Evolutionary conservation across 73 alveolate genomes (phyloP).

Genomic region (Stentor roeselii): DNA sequence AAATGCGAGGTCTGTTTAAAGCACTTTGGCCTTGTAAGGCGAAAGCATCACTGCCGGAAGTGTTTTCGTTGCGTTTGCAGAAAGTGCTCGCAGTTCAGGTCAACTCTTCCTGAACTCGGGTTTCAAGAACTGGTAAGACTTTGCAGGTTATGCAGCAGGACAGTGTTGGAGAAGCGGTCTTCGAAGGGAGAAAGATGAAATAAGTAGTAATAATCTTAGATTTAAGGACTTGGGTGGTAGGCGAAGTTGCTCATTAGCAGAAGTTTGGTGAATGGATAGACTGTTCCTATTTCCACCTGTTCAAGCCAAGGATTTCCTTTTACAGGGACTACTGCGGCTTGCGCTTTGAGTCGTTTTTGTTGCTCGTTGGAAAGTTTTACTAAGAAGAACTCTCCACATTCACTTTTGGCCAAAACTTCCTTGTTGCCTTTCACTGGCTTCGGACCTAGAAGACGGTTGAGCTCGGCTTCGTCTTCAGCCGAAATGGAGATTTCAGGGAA

Average conservation of each 20-base stretch:
- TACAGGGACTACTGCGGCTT: not conserved
- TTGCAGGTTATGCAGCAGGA: not conserved
- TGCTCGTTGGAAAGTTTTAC: not conserved
- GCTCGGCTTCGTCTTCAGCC: conserved; percentile 5
- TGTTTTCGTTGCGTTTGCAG: not conserved
- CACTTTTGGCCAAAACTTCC: not conserved
- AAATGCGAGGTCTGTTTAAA: not conserved
- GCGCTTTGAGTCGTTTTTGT: conserved; percentile 8
- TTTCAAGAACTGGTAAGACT: not conserved
- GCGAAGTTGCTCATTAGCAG: not conserved
- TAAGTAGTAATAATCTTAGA: too few species aligned
- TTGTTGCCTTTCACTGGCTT: not conserved
- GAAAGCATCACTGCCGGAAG: conserved; percentile 17
- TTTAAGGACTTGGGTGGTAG: conserved; percentile 15
- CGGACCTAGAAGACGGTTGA: not conserved
- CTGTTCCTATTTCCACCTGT: not conserved
- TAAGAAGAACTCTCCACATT: not conserved
- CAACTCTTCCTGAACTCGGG: conserved; percentile 14
- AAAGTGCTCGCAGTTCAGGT: not conserved
- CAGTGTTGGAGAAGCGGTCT: not conserved
- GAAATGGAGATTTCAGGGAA: not conserved
- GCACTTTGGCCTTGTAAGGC: not conserved
- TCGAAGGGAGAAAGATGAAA: too few species aligned
- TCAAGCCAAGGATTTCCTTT: conserved; percentile 17
- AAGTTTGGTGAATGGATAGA: not conserved